phyloP scores from a whole-genome alignment of 2,329 filamentous ascomycete species.

The Phaeosphaeriaceae sp. region DNA sequence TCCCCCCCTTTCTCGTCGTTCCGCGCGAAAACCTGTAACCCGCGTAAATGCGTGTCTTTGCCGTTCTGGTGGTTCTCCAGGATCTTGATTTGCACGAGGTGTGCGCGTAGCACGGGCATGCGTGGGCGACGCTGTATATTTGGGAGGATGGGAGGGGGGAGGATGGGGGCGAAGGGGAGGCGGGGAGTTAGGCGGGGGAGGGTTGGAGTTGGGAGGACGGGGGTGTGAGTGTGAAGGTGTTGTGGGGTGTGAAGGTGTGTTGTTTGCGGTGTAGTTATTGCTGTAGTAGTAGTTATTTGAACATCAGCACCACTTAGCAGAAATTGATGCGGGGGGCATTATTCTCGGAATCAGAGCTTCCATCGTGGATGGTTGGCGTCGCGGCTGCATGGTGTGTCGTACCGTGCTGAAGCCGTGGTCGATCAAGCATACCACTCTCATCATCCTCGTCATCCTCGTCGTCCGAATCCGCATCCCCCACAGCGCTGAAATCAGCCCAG shows the following conservation, averaged over 20 bases:
- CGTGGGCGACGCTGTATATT: conserved; percentile 52
- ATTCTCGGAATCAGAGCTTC: background rate
- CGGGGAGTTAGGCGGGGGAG: no score
- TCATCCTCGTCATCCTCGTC: conserved; percentile 27
- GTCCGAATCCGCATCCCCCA: conserved; percentile 53
- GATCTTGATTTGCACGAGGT: conserved; percentile 87
- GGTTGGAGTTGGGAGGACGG: no score
- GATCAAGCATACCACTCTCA: background rate
- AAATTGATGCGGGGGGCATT: conserved; percentile 1
- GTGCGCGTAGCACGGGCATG: conserved; percentile 79
- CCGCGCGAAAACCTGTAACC: conserved; percentile 80
- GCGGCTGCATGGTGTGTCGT: background rate
- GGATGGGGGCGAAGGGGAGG: background rate
- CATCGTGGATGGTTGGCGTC: no score
- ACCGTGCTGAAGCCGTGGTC: no score
- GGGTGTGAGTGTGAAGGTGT: conserved; percentile 6
- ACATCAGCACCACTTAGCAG: no score
- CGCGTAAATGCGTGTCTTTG: conserved; percentile 96
- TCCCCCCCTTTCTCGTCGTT: conserved; percentile 43
- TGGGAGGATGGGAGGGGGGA: conserved; percentile 1
- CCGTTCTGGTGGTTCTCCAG: conserved; percentile 98
- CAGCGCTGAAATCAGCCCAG: conserved; percentile 74
- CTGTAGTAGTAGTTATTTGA: no score
- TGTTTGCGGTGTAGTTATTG: no score
- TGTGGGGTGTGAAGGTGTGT: conserved; percentile 7